phyloP scores from a whole-genome alignment of 208 protist genomes.

The Trypanosoma cruzi region DNA sequence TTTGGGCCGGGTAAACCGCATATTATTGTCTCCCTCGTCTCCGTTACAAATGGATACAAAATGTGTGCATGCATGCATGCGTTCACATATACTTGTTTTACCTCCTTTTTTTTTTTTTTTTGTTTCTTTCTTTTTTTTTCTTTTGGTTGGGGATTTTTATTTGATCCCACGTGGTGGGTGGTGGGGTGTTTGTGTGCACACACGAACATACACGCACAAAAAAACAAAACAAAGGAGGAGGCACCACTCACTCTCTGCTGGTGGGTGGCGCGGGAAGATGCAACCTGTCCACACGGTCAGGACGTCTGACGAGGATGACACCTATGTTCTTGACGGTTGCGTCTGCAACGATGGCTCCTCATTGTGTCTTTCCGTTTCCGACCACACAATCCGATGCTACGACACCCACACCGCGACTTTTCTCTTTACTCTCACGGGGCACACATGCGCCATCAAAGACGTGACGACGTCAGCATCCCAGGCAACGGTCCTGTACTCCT shows the following conservation, averaged over 20 bases:
- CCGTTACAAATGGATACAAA: too few species aligned
- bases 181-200: not conserved
- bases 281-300: slow-evolving; percentile 3
- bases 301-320: slow-evolving; percentile 49
- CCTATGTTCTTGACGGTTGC: slow-evolving; percentile 75
- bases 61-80: too few species aligned
- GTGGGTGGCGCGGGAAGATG: not conserved
- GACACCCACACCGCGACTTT: slow-evolving; percentile 51
- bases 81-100: not conserved
- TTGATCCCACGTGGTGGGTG: not conserved
- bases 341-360: slow-evolving; percentile 47
- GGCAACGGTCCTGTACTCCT: slow-evolving; percentile 60
- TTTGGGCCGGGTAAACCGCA: too few species aligned
- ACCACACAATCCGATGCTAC: slow-evolving; percentile 65
- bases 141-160: not conserved
- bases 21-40: too few species aligned
- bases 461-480: slow-evolving; percentile 45
- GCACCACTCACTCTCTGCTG: not conserved
- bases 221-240: not conserved
- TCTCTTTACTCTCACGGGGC: slow-evolving; percentile 48
- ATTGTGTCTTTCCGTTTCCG: slow-evolving; percentile 63
- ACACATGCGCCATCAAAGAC: slow-evolving; percentile 70
- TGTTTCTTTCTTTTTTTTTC: not conserved
- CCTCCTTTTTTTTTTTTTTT: not conserved
- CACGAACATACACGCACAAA: not conserved